Conservation (phyloP, 2,329 filamentous ascomycete genomes). For the Diplocarpon mali region DNA sequence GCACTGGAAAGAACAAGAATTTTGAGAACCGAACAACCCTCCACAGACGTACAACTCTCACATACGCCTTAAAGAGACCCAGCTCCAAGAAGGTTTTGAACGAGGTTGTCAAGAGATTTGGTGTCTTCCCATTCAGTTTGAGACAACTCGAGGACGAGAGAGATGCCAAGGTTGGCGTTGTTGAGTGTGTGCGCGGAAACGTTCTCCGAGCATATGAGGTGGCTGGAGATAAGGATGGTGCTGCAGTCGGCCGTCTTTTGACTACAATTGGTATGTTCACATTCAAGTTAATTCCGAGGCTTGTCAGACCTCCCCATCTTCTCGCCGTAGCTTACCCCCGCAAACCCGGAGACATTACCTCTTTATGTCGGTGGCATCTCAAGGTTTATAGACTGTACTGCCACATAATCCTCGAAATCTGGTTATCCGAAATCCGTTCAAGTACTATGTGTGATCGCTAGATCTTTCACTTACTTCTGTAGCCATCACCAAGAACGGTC, state of each 20-base stretch:
- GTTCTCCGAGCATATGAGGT: constrained; percentile 95
- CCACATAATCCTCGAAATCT: not conserved
- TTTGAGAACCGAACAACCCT: constrained; percentile 81
- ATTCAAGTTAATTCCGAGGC: not conserved
- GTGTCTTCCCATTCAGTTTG: constrained; percentile 94
- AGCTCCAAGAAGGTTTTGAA: constrained; percentile 87
- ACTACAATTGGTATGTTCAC: constrained; percentile 75
- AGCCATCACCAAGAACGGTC: constrained; percentile 97
- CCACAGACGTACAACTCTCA: constrained; percentile 84
- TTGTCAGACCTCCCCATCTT: not conserved
- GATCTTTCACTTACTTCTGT: constrained; percentile 21
- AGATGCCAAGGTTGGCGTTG: constrained; percentile 86
- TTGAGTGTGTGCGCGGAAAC: constrained; percentile 89
- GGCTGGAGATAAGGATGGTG: constrained; percentile 82
- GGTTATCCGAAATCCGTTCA: not conserved
- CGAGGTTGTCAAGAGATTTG: constrained; percentile 95
- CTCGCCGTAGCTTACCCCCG: no score
- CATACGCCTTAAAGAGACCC: constrained; percentile 86
- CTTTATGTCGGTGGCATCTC: no score
- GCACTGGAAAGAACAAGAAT: constrained; percentile 89
- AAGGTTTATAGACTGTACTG: no score
- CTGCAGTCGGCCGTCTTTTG: constrained; percentile 75
- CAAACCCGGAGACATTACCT: no score
- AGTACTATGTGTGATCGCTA: no score
- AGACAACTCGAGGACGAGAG: constrained; percentile 95